Evolutionary conservation across 169 alveolate genomes (phyloP).

Genomic region (Eimeria maxima): DNA sequence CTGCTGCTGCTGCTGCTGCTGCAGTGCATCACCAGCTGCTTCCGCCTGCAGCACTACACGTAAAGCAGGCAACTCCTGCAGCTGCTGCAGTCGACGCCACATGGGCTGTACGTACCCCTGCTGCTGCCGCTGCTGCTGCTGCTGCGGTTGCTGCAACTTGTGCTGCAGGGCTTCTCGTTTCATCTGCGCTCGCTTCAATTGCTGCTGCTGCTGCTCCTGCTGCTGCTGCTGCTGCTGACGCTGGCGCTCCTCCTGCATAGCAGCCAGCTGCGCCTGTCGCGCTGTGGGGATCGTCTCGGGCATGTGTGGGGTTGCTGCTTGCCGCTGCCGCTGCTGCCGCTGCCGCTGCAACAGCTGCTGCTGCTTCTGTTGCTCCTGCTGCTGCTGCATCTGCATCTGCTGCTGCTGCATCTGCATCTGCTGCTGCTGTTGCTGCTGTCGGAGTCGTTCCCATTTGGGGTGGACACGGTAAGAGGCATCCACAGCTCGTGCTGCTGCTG

Average conservation of each 20-base stretch:
- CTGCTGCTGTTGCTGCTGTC: conserved; percentile 28
- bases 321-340: conserved; percentile 13
- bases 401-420: conserved; percentile 17
- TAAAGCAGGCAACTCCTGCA: conserved; percentile 17
- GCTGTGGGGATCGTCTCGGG: not conserved
- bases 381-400: conserved; percentile 29
- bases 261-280: conserved; percentile 56
- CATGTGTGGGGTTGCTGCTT: not conserved
- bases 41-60: conserved; percentile 34
- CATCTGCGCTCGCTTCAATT: not conserved
- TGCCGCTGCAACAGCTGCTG: conserved; percentile 2
- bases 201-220: conserved; percentile 8
- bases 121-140: conserved; percentile 53
- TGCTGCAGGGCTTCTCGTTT: conserved; percentile 31
- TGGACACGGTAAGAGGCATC: conserved; percentile 16
- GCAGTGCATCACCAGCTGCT: not conserved
- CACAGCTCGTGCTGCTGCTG: conserved; percentile 53
- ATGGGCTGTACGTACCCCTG: conserved; percentile 21
- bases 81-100: conserved; percentile 71
- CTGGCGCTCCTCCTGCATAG: conserved; percentile 40
- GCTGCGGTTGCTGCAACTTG: not conserved
- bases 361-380: conserved; percentile 13
- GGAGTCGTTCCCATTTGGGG: conserved; percentile 10
- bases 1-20: conserved; percentile 23
- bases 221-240: conserved; percentile 73